Evolutionary conservation across 495 filamentous ascomycete genomes (phyloP).

Genomic region (Daldinia bambusicola): DNA sequence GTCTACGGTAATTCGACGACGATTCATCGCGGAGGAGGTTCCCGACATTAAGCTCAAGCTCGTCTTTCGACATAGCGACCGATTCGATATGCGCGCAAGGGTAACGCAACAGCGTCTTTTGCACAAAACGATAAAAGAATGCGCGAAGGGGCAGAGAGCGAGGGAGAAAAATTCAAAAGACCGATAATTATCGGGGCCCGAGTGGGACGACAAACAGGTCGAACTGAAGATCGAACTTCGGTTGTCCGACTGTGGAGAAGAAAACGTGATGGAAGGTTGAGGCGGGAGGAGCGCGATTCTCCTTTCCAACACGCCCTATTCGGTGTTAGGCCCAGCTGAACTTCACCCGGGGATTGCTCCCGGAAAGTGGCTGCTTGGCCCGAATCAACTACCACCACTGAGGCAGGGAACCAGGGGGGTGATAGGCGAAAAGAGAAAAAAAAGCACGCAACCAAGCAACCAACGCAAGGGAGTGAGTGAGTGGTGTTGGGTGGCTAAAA

Average conservation of each 20-base stretch:
- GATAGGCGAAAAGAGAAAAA: constrained; percentile 2
- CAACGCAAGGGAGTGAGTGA: not conserved
- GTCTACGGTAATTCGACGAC: not conserved
- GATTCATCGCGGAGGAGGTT: constrained; percentile 5
- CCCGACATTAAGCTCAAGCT: constrained; percentile 9
- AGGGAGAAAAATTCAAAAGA: not conserved
- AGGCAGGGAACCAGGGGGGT: not conserved
- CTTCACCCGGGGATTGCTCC: not conserved
- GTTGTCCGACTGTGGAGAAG: not conserved
- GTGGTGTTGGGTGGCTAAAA: not conserved
- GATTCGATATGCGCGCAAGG: not conserved
- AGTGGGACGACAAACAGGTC: not conserved
- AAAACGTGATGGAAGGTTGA: constrained; percentile 7
- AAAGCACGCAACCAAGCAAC: constrained; percentile 3
- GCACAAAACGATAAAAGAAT: not conserved
- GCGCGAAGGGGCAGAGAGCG: not conserved
- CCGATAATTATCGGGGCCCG: not conserved
- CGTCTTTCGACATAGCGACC: constrained; percentile 15
- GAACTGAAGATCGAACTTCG: constrained; percentile 4
- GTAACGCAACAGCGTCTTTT: not conserved
- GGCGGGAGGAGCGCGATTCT: not conserved
- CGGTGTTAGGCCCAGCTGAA: constrained; percentile 9
- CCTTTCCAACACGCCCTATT: not conserved
- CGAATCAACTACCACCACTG: not conserved
- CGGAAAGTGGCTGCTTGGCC: constrained; percentile 1